Conservation (phyloP, 2,329 filamentous ascomycete species). For the Scedosporium dehoogii region DNA sequence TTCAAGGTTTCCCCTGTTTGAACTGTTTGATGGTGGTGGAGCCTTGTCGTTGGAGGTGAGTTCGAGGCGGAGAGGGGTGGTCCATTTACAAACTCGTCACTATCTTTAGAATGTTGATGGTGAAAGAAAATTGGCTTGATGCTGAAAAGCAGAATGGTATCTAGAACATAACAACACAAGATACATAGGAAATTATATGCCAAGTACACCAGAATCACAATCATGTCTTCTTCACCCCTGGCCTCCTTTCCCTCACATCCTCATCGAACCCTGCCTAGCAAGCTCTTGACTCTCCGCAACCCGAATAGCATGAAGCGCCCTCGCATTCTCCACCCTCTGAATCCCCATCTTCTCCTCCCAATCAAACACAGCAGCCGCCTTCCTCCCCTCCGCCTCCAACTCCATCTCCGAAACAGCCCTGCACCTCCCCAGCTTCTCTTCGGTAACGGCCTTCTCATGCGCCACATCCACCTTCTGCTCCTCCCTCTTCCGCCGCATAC, state of each 20-base stretch:
- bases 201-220: background rate
- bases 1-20: too few relatives aligned
- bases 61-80: too few relatives aligned
- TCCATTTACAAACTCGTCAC: too few relatives aligned
- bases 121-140: background rate
- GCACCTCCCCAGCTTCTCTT: slow-evolving; percentile 32
- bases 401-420: slow-evolving; percentile 36
- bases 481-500: slow-evolving; percentile 20
- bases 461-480: slow-evolving; percentile 26
- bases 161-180: background rate
- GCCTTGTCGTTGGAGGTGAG: too few relatives aligned
- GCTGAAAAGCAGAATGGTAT: background rate
- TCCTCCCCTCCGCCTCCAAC: slow-evolving; percentile 31
- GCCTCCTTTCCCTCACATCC: background rate
- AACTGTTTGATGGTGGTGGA: too few relatives aligned
- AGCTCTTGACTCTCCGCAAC: slow-evolving; percentile 39
- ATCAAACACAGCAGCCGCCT: slow-evolving; percentile 33
- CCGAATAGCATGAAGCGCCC: slow-evolving; percentile 37
- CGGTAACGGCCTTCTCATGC: slow-evolving; percentile 37
- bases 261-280: background rate
- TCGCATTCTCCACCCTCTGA: slow-evolving; percentile 37
- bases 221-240: too few relatives aligned
- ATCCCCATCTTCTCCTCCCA: slow-evolving; percentile 37
- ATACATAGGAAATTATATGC: background rate
- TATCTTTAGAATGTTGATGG: too few relatives aligned